phyloP scores from a whole-genome alignment of 2,329 filamentous ascomycete species.

The Aspergillus sp. region DNA sequence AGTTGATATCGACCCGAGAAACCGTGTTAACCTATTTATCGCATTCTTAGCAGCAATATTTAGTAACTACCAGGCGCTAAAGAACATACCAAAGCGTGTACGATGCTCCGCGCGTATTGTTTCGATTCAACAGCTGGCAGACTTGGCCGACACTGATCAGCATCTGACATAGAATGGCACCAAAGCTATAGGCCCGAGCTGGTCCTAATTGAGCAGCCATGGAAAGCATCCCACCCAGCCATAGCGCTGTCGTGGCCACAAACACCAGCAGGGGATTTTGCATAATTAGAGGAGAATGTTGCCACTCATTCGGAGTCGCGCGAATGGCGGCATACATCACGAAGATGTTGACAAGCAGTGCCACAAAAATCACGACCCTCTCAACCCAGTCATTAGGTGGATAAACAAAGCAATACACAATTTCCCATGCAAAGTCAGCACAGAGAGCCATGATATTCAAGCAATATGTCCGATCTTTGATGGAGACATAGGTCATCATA shows the following conservation, averaged over 20 bases:
- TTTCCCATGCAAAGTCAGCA: slow-evolving; percentile 21
- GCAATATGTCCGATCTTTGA: slow-evolving; percentile 16
- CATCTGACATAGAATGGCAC: slow-evolving; percentile 13
- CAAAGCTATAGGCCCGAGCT: slow-evolving; percentile 13
- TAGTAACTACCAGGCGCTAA: not conserved
- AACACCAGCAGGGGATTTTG: slow-evolving; percentile 14
- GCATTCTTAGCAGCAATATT: not conserved
- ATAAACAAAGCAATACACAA: slow-evolving; percentile 17
- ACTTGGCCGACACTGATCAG: slow-evolving; percentile 13
- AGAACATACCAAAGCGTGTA: slow-evolving; percentile 16
- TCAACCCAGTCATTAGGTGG: slow-evolving; percentile 13
- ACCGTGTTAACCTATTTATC: slow-evolving; percentile 14
- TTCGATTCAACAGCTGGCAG: slow-evolving; percentile 16
- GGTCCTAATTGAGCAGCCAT: slow-evolving; percentile 11
- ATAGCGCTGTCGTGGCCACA: slow-evolving; percentile 2
- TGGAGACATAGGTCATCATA: slow-evolving; percentile 16
- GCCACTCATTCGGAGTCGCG: slow-evolving; percentile 18
- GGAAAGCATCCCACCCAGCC: slow-evolving; percentile 8
- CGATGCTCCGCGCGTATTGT: slow-evolving; percentile 17
- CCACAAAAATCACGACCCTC: slow-evolving; percentile 1
- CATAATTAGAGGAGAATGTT: slow-evolving; percentile 17
- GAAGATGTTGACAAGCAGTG: slow-evolving; percentile 11
- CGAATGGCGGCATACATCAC: slow-evolving; percentile 18
- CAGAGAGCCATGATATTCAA: slow-evolving; percentile 19
- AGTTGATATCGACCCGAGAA: slow-evolving; percentile 11